Base-by-base conservation (phyloP, 805 yeast genomes). In the Starmerella bacillaris region DNA sequence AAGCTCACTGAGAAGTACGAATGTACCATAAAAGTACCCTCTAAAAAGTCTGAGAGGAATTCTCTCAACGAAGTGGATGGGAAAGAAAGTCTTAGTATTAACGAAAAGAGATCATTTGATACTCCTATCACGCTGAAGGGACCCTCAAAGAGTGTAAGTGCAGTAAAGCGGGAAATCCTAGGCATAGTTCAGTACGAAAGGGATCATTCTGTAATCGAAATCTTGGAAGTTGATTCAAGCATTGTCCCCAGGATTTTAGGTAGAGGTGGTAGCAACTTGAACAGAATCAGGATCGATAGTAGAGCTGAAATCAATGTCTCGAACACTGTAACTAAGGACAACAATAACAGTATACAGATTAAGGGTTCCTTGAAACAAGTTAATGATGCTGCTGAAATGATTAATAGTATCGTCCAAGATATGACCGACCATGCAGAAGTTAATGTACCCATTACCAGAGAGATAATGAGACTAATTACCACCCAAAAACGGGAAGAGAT, bases 231-330 rank as follows among this genome's bases (percentile, higher is more conserved):
- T 34, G 92, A 94, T 26, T 54, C 65, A 29, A 69, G 66, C 41
- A 74, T 82, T n/a, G 67, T 86, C 40, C 67, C 94, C 16, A 67
- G 82, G 51, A 73, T 89, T 39, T 83, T 89, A 53, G 98, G 98
- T 49, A 82, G 78, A 51, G 64, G 66, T 40, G 95, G 96, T 53
- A 86, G 79, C 41, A 68, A 67, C 34, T 76, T 89, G 50, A 78
- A 74, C 42, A 79, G 77, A 50, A 74, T 92, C 38, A 70, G 79
- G 41, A 83, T 75, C 34, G 70, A 66, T 27, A 59, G 72, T 26
- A 78, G 75, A 31, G 52, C 61, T n/a, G 39, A 49, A 18, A 55
- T 60, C 32, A 60, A 59, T 28, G 48, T 60, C 38, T 24, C 21
- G 12, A 16, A 24, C 5, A 11, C 16, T 5, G 5, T 5, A 8